These are phyloP conservation scores for Musa beccarii DNA, from an alignment of 176 grass and related monocot species.

Conservation along the genomic window DNA sequence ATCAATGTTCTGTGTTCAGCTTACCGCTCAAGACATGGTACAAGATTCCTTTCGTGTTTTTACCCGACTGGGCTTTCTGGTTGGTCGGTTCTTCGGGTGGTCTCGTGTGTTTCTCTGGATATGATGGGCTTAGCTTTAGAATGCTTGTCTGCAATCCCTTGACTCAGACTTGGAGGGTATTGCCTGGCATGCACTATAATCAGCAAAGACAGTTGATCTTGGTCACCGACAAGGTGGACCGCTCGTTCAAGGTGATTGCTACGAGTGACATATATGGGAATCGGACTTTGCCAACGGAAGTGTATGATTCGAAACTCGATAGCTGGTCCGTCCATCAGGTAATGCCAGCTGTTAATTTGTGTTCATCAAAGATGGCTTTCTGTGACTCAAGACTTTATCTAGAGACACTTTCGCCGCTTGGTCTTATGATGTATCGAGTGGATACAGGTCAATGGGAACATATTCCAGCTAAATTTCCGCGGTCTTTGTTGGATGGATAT, in stretches of 20 bases:
- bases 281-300: conserved; percentile 79
- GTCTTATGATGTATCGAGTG: conserved; percentile 87
- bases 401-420: conserved; percentile 87
- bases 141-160: conserved; percentile 81
- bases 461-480: conserved; percentile 81
- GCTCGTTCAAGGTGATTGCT: conserved; percentile 70
- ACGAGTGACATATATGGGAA: conserved; percentile 74
- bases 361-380: conserved; percentile 92
- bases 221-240: conserved; percentile 35
- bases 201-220: conserved; percentile 88
- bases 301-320: conserved; percentile 55
- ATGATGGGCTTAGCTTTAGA: conserved; percentile 56
- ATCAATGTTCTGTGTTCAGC: conserved; percentile 64
- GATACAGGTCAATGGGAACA: conserved; percentile 71
- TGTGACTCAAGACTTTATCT: conserved; percentile 83
- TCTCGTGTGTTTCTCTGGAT: conserved; percentile 83
- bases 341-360: conserved; percentile 78
- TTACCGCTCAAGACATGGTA: conserved; percentile 68
- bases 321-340: conserved; percentile 73
- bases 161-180: conserved; percentile 59
- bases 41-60: conserved; percentile 60
- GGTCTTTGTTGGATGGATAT: conserved; percentile 91
- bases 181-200: conserved; percentile 80
- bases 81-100: conserved; percentile 87
- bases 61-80: conserved; percentile 85